These are phyloP conservation scores for Capronia coronata DNA, from an alignment of 2,329 filamentous ascomycete species.

Conservation along the genomic window DNA sequence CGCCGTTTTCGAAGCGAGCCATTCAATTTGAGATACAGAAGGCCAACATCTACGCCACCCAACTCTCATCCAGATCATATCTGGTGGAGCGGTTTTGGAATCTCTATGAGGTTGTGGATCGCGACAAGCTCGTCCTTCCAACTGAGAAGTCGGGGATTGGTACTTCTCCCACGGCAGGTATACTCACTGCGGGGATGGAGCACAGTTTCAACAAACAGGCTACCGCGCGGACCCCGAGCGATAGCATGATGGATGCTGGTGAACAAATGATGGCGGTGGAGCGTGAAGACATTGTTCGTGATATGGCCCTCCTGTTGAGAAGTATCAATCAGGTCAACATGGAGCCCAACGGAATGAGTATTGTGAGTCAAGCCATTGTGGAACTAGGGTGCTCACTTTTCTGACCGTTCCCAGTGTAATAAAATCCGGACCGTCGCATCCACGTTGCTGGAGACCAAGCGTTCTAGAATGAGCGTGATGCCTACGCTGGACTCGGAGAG, in stretches of 20 bases:
- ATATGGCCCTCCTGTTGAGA: conserved; percentile 66
- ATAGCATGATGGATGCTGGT: conserved; percentile 30
- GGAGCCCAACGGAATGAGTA: conserved; percentile 62
- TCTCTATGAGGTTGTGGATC: conserved; percentile 60
- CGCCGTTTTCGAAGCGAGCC: conserved; percentile 19
- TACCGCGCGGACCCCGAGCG: conserved; percentile 22
- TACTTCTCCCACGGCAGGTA: conserved; percentile 23
- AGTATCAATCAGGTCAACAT: conserved; percentile 79
- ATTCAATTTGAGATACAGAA: conserved; percentile 86
- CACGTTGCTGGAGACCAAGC: conserved; percentile 62
- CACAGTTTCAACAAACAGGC: conserved; percentile 18
- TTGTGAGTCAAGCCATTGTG: conserved; percentile 44
- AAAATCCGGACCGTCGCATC: conserved; percentile 81
- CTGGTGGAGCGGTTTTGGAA: conserved; percentile 82
- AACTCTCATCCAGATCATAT: conserved; percentile 73
- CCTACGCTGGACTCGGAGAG: conserved; percentile 37
- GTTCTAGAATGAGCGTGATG: conserved; percentile 45
- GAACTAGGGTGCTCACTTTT: too few relatives aligned
- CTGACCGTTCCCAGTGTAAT: conserved; percentile 50
- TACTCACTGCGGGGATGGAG: conserved; percentile 23
- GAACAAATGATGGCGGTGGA: conserved; percentile 59
- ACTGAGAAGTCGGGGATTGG: conserved; percentile 19
- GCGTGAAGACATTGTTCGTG: conserved; percentile 72
- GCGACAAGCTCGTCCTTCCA: conserved; percentile 26
- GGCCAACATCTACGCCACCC: conserved; percentile 78